Base-by-base conservation (phyloP, 176 grass and related monocot species). In the Pontederia crassipes region DNA sequence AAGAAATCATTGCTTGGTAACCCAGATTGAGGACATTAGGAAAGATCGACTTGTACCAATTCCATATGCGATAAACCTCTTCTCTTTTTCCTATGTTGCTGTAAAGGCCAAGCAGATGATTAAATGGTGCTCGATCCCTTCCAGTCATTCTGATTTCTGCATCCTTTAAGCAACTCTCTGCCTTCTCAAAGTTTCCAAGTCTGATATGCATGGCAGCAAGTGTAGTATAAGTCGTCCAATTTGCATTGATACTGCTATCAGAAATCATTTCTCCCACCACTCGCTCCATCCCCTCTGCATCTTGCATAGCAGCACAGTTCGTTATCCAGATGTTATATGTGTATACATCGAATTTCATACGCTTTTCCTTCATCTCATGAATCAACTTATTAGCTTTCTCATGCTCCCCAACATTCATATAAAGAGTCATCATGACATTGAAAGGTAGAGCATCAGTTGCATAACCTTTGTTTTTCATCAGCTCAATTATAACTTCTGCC, bases 321-420 rank as follows among this genome's bases (percentile, higher is more conserved):
- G 77, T 86, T 79, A 96, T 87, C 83, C 80, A 96, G 65, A 96
- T 90, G 67, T 97, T 97, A 72, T 90, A 88, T 32, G 81, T 81
- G 68, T 82, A 96, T 20, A 82, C 68, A 68, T 97, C 92, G 55
- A 82, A 82, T 51, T 51, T 12, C 48, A 91, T 9, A 53, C 85
- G 79, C 67, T 74, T 87, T 65, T 80, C 76, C 66, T 78, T 95
- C 91, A 89, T 90, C 71, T 90, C 86, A 62, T 75, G 58, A 72
- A 86, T 72, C 74, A 95, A 40, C 45, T 11, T 68, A 14, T 55
- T 51, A 12, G 73, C 75, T 52, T 87, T 69, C 12, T 77, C 76
- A 78, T 80, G 70, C 58, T 97, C 92, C 46, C 67, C 80, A 67
- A 56, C 14, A 74, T 97, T 79, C 26, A 90, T 79, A 47, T 97